Evolutionary conservation across 2,329 filamentous ascomycete species (phyloP).

Genomic region (Pseudogymnoascus sp.): DNA sequence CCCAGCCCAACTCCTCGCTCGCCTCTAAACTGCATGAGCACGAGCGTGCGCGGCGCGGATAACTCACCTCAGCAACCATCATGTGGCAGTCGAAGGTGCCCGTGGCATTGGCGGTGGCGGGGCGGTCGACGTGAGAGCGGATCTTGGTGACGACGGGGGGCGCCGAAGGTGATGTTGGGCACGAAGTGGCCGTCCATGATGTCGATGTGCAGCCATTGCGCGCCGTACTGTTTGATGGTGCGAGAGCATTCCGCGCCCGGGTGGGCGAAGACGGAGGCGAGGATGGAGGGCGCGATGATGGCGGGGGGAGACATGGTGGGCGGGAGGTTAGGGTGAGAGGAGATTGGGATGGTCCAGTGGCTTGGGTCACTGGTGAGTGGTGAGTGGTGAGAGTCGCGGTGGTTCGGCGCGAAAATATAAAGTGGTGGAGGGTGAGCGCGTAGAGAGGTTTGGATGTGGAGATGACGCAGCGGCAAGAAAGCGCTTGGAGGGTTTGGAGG

Average conservation of each 20-base stretch:
- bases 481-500: constrained; percentile 8
- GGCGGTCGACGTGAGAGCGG: constrained; percentile 73
- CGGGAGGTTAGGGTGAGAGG: background rate
- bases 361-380: background rate
- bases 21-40: background rate
- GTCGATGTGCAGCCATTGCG: constrained; percentile 44
- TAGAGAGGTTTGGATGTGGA: constrained; percentile 8
- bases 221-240: constrained; percentile 72
- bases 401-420: constrained; percentile 8
- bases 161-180: constrained; percentile 95
- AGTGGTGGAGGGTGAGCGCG: background rate
- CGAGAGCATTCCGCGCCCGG: constrained; percentile 79
- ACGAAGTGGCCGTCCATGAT: constrained; percentile 95
- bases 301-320: constrained; percentile 74
- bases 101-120: constrained; percentile 61
- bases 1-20: constrained; percentile 1
- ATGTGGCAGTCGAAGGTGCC: constrained; percentile 99
- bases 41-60: background rate
- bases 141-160: constrained; percentile 95
- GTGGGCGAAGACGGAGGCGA: constrained; percentile 90
- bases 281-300: constrained; percentile 96
- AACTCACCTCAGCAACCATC: constrained; percentile 92
- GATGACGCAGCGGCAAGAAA: constrained; percentile 6
- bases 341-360: background rate
- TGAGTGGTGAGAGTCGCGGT: background rate